Conservation (phyloP, 208 protist species). For the Blechomonas ayalai region DNA sequence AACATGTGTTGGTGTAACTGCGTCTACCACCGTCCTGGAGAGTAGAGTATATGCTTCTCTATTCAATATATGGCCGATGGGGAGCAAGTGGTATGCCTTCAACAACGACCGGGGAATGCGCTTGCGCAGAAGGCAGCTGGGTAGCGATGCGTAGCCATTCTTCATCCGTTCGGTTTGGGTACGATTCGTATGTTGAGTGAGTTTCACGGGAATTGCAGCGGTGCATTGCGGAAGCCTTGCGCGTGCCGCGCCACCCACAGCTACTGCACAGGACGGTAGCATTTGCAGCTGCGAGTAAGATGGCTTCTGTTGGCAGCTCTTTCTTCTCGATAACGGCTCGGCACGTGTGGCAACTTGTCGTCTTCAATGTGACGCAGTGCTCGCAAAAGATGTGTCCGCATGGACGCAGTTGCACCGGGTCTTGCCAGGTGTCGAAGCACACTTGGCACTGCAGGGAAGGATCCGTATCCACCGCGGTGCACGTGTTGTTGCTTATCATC, state of each 20-base stretch:
- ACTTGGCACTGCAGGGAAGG: constrained; percentile 50
- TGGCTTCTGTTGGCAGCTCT: constrained; percentile 14
- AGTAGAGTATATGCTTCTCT: too few species aligned
- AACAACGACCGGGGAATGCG: too few species aligned
- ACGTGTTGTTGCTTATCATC: constrained; percentile 46
- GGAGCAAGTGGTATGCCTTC: too few species aligned
- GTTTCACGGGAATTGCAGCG: constrained; percentile 39
- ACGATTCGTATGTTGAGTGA: constrained; percentile 35
- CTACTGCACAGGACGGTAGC: constrained; percentile 61
- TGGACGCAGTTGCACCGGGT: constrained; percentile 49
- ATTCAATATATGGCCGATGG: too few species aligned
- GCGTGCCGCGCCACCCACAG: constrained; percentile 65
- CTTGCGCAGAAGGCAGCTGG: too few species aligned
- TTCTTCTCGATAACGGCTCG: constrained; percentile 18
- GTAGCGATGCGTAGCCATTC: constrained; percentile 41
- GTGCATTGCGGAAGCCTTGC: constrained; percentile 33
- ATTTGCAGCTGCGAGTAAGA: constrained; percentile 19
- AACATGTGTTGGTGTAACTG: too few species aligned
- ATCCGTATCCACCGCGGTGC: constrained; percentile 35
- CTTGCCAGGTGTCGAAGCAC: constrained; percentile 60
- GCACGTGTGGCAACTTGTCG: constrained; percentile 39
- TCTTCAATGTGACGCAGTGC: constrained; percentile 26
- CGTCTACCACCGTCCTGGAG: too few species aligned
- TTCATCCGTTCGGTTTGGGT: constrained; percentile 35
- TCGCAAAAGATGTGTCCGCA: constrained; percentile 75